A percentile compares a stretch with the other conserved stretches of the same genome.
These are phyloP conservation scores for Seiridium unicorne DNA, from an alignment of 2,329 filamentous ascomycete species.

Conservation along the genomic window DNA sequence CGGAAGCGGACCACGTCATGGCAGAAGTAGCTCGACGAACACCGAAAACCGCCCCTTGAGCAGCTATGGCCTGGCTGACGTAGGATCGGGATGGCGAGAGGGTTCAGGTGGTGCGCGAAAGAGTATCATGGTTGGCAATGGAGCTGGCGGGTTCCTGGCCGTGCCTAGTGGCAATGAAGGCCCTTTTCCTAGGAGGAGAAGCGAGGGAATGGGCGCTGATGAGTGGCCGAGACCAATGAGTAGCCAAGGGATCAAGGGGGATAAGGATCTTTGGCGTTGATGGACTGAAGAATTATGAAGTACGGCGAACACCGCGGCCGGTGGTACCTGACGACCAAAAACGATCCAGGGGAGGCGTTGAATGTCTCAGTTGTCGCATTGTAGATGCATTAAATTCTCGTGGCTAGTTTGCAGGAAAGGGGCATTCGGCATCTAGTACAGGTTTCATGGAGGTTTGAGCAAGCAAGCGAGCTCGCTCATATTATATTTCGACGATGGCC, in stretches of 20 bases:
- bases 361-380: too few species aligned
- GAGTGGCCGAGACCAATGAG: conserved; percentile 43
- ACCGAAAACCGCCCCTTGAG: conserved; percentile 44
- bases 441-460: too few species aligned
- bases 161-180: conserved; percentile 37
- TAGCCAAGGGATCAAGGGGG: conserved; percentile 38
- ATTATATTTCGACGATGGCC: too few species aligned
- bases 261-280: conserved; percentile 40
- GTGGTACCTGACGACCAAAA: too few species aligned
- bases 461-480: too few species aligned
- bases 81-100: conserved; percentile 47
- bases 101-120: conserved; percentile 46
- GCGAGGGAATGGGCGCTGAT: conserved; percentile 26
- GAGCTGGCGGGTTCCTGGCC: conserved; percentile 51
- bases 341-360: too few species aligned
- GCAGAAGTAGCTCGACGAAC: conserved; percentile 22
- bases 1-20: conserved; percentile 21
- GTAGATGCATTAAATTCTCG: too few species aligned
- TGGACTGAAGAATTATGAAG: too few species aligned
- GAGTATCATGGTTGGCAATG: conserved; percentile 53
- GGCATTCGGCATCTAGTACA: too few species aligned
- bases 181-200: conserved; percentile 13
- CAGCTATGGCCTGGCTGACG: conserved; percentile 57
- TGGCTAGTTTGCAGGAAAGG: too few species aligned
- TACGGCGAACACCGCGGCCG: too few species aligned